Base-by-base conservation (phyloP, 306 rosid genomes). In the Dalbergia cultrata region DNA sequence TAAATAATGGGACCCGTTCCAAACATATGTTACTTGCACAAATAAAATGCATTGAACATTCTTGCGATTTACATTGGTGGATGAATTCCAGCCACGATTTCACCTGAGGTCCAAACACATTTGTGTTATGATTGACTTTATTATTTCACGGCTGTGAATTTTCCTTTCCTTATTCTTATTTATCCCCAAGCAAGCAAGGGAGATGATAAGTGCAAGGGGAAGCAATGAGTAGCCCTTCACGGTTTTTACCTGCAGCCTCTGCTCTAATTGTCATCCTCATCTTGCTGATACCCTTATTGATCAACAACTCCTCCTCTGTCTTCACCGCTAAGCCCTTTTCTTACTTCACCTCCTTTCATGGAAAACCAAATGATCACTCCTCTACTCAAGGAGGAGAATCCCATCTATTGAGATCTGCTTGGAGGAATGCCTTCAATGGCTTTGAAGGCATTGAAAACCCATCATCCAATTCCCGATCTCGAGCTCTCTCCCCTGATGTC, bases 381-480 rank as follows among this genome's bases (percentile, higher is more conserved):
- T 26, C 19, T 8, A 41, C 13, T 31, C 41, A 61, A 31, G 11
- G 6, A 47, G 12, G 26, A 13, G 31, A 67, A 22, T 4, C 57
- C 57, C 1, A 13, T 52, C 18, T 1, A 52, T 10, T 17, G 56
- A 49, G 56, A 49, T 49, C 37, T 13, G 3, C 26, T 44, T 69
- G 39, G 58, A 47, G 59, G 39, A 47, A 75, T 17, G 7, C 39
- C 13, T 75, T 63, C 72, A 12, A 33, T 47, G 80, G 63, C 16
- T 75, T 61, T 6, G 49, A 75, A 60, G 35, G 54, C 8, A 35
- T 18, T 18, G 12, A 64, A 3, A 11, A 64, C 2, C 0, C 64
- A n/a, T 34, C 37, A 0, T 12, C 56, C 18, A 21, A 1, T 21
- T 21, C 22, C 1, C 22, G 1, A 21, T 21, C 22, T 21, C 22